A percentile compares a stretch with the other conserved stretches of the same genome.
Conservation (phyloP, 1,284 basidiomycete genomes). For the Irpex rosettiformis region DNA sequence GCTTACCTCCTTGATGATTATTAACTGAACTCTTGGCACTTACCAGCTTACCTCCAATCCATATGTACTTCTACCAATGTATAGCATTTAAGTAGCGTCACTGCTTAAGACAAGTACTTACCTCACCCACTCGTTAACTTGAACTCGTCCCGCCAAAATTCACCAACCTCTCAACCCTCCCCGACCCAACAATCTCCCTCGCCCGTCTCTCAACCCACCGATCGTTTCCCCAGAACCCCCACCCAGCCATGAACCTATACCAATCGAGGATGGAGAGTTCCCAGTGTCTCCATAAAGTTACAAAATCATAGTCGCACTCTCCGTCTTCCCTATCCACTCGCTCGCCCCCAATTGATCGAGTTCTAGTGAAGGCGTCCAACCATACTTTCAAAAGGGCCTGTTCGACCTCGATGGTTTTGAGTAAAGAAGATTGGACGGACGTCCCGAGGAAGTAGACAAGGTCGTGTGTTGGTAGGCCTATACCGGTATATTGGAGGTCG, state of each 20-base stretch:
- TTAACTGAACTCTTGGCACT: too few relatives aligned
- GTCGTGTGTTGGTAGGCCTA: conserved; percentile 17
- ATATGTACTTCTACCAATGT: too few relatives aligned
- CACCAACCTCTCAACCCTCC: not conserved
- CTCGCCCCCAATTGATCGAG: too few relatives aligned
- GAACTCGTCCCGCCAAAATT: not conserved
- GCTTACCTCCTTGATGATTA: too few relatives aligned
- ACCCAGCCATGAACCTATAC: conserved; percentile 21
- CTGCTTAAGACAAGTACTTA: too few relatives aligned
- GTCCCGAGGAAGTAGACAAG: conserved; percentile 21
- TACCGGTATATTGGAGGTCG: conserved; percentile 21
- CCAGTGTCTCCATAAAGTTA: conserved; percentile 16
- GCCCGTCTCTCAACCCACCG: conserved; percentile 15
- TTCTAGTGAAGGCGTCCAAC: conserved; percentile 7
- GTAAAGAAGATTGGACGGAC: conserved; percentile 14
- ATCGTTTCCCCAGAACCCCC: conserved; percentile 23
- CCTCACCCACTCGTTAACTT: too few relatives aligned
- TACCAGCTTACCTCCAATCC: too few relatives aligned
- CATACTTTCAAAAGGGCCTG: conserved; percentile 11
- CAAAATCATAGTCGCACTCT: conserved; percentile 10
- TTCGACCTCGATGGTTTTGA: conserved; percentile 10
- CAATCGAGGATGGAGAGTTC: conserved; percentile 20
- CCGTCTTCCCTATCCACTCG: not conserved
- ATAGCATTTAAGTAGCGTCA: too few relatives aligned
- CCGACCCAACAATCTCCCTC: conserved; percentile 10